Conservation (phyloP, 1,139 yeast genomes). For the Taphrina betulina region DNA sequence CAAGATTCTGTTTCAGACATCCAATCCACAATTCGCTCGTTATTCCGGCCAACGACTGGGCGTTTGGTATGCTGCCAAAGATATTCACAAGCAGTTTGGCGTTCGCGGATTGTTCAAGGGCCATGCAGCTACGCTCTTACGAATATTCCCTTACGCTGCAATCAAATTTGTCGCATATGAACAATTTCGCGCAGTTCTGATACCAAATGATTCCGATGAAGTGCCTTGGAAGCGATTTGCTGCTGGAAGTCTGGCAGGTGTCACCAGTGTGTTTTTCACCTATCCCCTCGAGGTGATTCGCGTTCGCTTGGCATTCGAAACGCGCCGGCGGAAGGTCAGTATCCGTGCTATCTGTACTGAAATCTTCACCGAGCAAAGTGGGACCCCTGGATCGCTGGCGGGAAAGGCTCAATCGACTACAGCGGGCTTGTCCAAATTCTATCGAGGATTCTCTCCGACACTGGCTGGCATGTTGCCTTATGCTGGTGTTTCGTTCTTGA, state of each 20-base stretch:
- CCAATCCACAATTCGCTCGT: conserved; percentile 80
- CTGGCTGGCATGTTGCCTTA: conserved; percentile 94
- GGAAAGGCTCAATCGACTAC: background rate
- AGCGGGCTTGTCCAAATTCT: conserved; percentile 56
- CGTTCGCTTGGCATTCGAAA: conserved; percentile 84
- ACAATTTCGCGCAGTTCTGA: conserved; percentile 75
- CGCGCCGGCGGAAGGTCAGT: conserved; percentile 22
- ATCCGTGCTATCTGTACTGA: conserved; percentile 36
- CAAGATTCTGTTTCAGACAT: conserved; percentile 89
- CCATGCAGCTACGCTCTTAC: conserved; percentile 82
- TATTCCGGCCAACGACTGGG: conserved; percentile 82
- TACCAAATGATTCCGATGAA: conserved; percentile 72
- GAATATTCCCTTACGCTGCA: conserved; percentile 97
- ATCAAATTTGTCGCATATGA: conserved; percentile 97
- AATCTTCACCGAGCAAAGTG: conserved; percentile 40
- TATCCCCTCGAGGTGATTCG: conserved; percentile 89
- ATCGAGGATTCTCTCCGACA: conserved; percentile 93
- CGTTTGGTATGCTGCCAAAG: conserved; percentile 65
- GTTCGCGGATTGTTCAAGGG: conserved; percentile 84
- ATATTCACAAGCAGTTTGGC: conserved; percentile 73
- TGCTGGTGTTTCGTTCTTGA: conserved; percentile 95
- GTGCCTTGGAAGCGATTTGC: conserved; percentile 75
- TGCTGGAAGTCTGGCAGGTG: conserved; percentile 80
- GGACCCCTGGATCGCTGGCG: background rate
- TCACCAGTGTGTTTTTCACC: conserved; percentile 81